Conservation (phyloP, 2,329 filamentous ascomycete genomes). For the Aquanectria penicillioides region DNA sequence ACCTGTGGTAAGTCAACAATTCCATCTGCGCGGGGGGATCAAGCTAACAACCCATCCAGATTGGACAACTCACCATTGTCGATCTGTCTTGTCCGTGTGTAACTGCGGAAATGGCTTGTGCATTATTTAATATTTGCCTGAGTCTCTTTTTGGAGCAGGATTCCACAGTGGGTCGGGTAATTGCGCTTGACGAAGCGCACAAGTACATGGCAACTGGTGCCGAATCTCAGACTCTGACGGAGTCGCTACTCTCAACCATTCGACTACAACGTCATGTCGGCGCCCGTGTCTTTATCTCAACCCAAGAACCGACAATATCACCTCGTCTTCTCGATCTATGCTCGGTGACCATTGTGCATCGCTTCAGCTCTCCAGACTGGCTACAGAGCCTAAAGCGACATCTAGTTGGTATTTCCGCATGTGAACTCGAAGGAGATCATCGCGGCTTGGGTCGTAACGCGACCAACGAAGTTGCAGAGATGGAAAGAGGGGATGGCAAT, state of each 20-base stretch:
- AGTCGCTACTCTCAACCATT: slow-evolving; percentile 70
- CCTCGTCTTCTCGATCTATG: slow-evolving; percentile 76
- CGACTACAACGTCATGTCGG: slow-evolving; percentile 77
- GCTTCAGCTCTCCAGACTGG: slow-evolving; percentile 76
- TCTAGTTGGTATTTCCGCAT: slow-evolving; percentile 52
- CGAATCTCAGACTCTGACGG: slow-evolving; percentile 68
- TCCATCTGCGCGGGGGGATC: not conserved
- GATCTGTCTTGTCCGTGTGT: slow-evolving; percentile 80
- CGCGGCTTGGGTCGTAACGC: too few relatives aligned
- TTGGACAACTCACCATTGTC: slow-evolving; percentile 55
- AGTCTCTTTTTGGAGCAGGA: slow-evolving; percentile 69
- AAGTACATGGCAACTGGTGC: slow-evolving; percentile 72
- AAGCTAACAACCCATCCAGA: slow-evolving; percentile 19
- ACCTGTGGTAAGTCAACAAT: slow-evolving; percentile 27
- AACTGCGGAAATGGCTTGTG: slow-evolving; percentile 72
- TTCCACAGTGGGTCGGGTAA: slow-evolving; percentile 61
- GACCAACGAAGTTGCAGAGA: not conserved
- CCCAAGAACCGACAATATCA: slow-evolving; percentile 80
- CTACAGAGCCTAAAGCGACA: slow-evolving; percentile 55
- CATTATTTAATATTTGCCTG: slow-evolving; percentile 78
- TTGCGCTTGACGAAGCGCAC: slow-evolving; percentile 82
- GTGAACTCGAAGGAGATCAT: not conserved
- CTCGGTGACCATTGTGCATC: slow-evolving; percentile 76
- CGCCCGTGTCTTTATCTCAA: slow-evolving; percentile 75
- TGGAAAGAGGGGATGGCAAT: not conserved